Base-by-base conservation (phyloP, 495 filamentous ascomycete species). In the Hyaloscypha finlandica region DNA sequence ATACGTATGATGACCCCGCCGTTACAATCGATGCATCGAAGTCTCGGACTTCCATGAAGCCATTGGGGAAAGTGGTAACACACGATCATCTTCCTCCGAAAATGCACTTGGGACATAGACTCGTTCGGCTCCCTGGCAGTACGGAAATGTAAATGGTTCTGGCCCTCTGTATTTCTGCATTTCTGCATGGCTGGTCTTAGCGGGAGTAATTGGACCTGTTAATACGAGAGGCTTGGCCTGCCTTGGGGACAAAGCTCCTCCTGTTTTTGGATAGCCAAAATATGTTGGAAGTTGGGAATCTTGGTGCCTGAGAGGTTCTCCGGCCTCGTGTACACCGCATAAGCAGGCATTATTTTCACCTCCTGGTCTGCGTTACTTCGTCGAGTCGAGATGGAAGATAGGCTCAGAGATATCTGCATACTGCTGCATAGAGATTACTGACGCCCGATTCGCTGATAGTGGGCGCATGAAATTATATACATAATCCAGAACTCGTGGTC, bases 1-100 rank as follows among this genome's bases (percentile, higher is more conserved):
- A 88, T 66, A 84, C 77, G 66, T 85, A 83, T 71, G 84, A 85
- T 59, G 84, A 87, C 39, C 82, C 84, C 12, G 72, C 75, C 2
- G 75, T 68, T 20, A 75, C 73, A 42, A 85, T 86, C 66, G 84
- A 85, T 65, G 82, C 78, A 8, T 81, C 83, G 63, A 70, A 61
- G 22, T 35, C 37, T 20, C 29, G 32, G 6, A 58, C 55, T 1
- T 68, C 32, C 51, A 12, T 31, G 32, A 70, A 66, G 30, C 58
- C 32, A 14, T 42, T 70, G 54, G 48, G 20, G 11, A 73, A 69
- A 35, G 64, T 71, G 6, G 66, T 69, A 2, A 51, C 52, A 1
- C 73, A 74, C 51, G 70, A 73, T 45, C 73, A 74, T 54, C 66
- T 73, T 8, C 73, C 73, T 48, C 68, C 68, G 22, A 8, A 19